Conservation (phyloP, 495 filamentous ascomycete species). For the Durotheca rogersii region DNA sequence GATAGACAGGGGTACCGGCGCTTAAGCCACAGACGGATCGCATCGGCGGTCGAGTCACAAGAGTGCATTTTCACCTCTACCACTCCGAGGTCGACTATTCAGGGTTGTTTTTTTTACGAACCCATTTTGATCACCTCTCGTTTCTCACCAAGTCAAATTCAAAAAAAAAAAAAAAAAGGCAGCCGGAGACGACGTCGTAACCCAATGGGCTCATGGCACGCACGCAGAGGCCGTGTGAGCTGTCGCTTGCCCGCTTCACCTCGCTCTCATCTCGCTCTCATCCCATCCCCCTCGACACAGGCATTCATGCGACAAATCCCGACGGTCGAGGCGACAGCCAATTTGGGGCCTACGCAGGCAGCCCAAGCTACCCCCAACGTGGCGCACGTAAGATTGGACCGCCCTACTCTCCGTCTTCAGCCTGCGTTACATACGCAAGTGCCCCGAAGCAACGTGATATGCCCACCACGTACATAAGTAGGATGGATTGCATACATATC, state of each 20-base stretch:
- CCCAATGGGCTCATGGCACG: conserved; percentile 17
- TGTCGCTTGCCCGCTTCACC: conserved; percentile 3
- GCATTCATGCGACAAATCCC: conserved; percentile 9
- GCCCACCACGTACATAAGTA: neutral
- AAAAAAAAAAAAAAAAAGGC: conserved; percentile 24
- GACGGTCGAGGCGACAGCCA: conserved; percentile 4
- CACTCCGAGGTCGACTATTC: conserved; percentile 17
- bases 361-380: too few relatives aligned
- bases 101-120: conserved; percentile 23
- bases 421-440: too few relatives aligned
- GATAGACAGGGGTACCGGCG: conserved; percentile 29
- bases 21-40: conserved; percentile 31
- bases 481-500: neutral
- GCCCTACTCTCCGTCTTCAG: too few relatives aligned
- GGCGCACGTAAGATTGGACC: too few relatives aligned
- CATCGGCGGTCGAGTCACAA: conserved; percentile 28
- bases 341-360: too few relatives aligned
- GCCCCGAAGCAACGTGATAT: neutral
- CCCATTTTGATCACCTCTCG: too few relatives aligned
- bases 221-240: conserved; percentile 9
- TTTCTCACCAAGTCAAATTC: conserved; percentile 18
- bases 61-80: conserved; percentile 18
- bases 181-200: conserved; percentile 16
- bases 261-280: conserved; percentile 6
- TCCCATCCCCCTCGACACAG: conserved; percentile 8